Conservation (phyloP, 1,284 basidiomycete genomes). For the Irpex sp. region DNA sequence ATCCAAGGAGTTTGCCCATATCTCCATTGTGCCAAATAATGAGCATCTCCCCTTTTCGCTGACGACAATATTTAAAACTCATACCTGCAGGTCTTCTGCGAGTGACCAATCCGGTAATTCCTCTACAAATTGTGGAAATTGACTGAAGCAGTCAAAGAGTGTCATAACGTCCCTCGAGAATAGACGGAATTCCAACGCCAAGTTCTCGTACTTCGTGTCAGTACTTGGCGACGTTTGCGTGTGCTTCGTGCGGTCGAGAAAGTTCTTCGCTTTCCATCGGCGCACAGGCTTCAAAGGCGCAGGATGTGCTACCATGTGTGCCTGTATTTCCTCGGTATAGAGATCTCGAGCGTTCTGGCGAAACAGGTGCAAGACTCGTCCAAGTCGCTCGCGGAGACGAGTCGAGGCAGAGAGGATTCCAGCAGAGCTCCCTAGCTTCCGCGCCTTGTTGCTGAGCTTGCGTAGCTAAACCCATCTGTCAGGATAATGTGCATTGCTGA, state of each 20-base stretch:
- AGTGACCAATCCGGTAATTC: constrained; percentile 9
- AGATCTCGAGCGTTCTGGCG: constrained; percentile 69
- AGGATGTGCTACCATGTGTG: not conserved
- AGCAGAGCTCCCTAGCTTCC: constrained; percentile 67
- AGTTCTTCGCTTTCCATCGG: not conserved
- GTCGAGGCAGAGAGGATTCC: constrained; percentile 69
- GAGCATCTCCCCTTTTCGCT: no score
- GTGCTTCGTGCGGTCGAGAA: not conserved
- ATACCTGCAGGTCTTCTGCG: constrained; percentile 8
- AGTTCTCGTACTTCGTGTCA: not conserved
- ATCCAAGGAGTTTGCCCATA: constrained; percentile 8
- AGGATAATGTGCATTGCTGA: not conserved
- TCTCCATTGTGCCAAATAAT: constrained; percentile 16
- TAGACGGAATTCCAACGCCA: constrained; percentile 40
- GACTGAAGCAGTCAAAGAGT: constrained; percentile 63
- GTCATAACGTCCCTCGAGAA: constrained; percentile 58
- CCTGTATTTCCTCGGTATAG: constrained; percentile 47
- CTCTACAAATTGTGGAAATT: constrained; percentile 39
- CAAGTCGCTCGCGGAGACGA: constrained; percentile 59
- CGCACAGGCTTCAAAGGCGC: not conserved
- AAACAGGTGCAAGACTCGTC: constrained; percentile 61
- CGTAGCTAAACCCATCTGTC: constrained; percentile 41
- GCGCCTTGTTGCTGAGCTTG: constrained; percentile 67
- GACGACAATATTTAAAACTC: not conserved
- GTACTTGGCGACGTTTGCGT: no score